Conservation (phyloP, 371 early-diverging fungal species). For the Syncephalastrum monosporum region DNA sequence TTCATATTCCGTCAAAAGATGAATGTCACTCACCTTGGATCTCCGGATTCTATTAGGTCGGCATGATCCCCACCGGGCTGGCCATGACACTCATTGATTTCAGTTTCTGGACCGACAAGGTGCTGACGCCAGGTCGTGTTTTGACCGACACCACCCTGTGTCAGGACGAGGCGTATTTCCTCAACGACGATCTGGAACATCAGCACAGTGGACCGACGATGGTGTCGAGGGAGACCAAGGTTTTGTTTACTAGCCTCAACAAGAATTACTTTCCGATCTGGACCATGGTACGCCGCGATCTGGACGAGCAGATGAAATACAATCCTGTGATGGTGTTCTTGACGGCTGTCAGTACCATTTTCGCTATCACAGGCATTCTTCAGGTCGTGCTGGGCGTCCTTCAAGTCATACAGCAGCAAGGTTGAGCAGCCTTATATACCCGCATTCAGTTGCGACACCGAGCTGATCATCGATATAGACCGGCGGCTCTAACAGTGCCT, state of each 20-base stretch:
- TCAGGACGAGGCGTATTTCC: too few relatives aligned
- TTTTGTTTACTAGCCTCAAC: conserved; percentile 3
- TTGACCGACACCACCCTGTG: too few relatives aligned
- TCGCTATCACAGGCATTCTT: conserved; percentile 11
- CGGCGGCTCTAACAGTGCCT: too few relatives aligned
- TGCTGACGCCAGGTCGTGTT: conserved; percentile 3
- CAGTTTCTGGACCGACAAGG: conserved; percentile 15
- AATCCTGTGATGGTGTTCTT: conserved; percentile 11
- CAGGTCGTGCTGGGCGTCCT: conserved; percentile 7
- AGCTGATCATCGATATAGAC: too few relatives aligned
- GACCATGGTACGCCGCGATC: conserved; percentile 9
- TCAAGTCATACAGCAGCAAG: too few relatives aligned
- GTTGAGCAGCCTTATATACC: too few relatives aligned
- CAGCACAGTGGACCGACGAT: too few relatives aligned
- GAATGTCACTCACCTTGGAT: too few relatives aligned
- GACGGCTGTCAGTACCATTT: conserved; percentile 5
- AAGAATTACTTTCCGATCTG: conserved; percentile 6
- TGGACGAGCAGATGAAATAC: conserved; percentile 11
- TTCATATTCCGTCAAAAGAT: too few relatives aligned
- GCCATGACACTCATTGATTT: conserved; percentile 9
- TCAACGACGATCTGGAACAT: too few relatives aligned
- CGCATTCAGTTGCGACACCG: too few relatives aligned
- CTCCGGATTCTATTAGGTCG: not conserved
- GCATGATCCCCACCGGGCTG: conserved; percentile 15
- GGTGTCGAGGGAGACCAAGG: conserved; percentile 6